phyloP scores from a whole-genome alignment of 345 rosid genomes.

The Microcos paniculata region DNA sequence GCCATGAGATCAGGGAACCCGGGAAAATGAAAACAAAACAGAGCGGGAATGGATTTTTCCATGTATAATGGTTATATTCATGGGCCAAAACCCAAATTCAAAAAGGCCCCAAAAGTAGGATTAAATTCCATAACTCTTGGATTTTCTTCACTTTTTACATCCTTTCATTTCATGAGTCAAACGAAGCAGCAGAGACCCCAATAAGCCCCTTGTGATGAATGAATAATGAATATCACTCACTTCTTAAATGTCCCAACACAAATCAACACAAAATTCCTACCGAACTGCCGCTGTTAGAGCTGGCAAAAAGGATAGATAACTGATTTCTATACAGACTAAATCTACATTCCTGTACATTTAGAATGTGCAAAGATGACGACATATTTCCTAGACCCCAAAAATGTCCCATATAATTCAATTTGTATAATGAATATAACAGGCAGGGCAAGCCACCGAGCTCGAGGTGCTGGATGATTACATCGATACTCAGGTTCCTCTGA shows the following conservation, averaged over 20 bases:
- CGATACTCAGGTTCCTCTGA: neutral
- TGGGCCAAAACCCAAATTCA: neutral
- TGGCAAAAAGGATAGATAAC: neutral
- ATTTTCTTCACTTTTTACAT: too few species aligned
- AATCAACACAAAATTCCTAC: conserved; percentile 22
- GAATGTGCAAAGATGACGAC: conserved; percentile 8
- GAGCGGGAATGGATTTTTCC: neutral
- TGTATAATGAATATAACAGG: neutral
- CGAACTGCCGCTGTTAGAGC: neutral
- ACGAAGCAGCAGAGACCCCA: too few species aligned
- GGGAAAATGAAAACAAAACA: neutral
- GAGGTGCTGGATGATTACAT: neutral
- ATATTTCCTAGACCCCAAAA: conserved; percentile 10
- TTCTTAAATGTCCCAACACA: conserved; percentile 1
- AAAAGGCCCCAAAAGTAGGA: neutral
- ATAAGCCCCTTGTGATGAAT: neutral
- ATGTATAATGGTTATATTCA: too few species aligned
- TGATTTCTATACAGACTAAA: conserved; percentile 23
- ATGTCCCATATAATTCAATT: neutral
- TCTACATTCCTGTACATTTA: conserved; percentile 33
- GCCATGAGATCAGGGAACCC: neutral
- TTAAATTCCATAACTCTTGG: neutral
- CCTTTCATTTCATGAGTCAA: too few species aligned
- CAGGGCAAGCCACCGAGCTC: conserved; percentile 1
- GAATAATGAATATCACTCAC: conserved; percentile 10